These are phyloP conservation scores for Nothomitra cinnamomea DNA, from an alignment of 2,329 filamentous ascomycete genomes.

Conservation along the genomic window DNA sequence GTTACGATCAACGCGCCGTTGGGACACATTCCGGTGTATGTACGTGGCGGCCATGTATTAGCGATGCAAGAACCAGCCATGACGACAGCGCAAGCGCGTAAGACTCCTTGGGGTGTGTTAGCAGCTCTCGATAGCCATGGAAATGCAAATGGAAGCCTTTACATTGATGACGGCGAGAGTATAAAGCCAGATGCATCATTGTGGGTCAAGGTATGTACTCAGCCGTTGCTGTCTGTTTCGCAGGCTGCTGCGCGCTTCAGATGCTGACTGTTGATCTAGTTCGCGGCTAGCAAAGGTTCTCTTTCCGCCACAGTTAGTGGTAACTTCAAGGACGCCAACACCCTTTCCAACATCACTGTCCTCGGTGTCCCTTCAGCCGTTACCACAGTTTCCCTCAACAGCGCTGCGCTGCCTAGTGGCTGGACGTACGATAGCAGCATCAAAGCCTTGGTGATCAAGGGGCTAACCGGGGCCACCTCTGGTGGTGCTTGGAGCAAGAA, in stretches of 20 bases:
- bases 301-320: constrained; percentile 34
- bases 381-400: constrained; percentile 35
- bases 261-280: neutral
- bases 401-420: constrained; percentile 22
- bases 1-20: constrained; percentile 43
- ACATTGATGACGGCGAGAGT: constrained; percentile 61
- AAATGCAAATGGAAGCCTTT: constrained; percentile 42
- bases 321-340: constrained; percentile 36
- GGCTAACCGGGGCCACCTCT: constrained; percentile 30
- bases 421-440: constrained; percentile 34
- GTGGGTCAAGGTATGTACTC: constrained; percentile 25
- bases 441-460: constrained; percentile 32
- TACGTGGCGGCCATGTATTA: constrained; percentile 51
- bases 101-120: constrained; percentile 50
- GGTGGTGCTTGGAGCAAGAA: constrained; percentile 39
- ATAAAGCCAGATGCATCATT: constrained; percentile 37
- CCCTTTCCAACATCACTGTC: constrained; percentile 44
- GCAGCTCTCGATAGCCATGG: constrained; percentile 40
- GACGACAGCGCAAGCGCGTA: constrained; percentile 45
- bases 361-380: constrained; percentile 33
- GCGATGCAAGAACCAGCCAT: constrained; percentile 51
- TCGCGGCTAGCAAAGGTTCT: constrained; percentile 22
- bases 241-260: neutral
- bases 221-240: neutral
- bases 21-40: constrained; percentile 52